Conservation (phyloP, 768 basidiomycete species). For the Cystoderma amianthinum region DNA sequence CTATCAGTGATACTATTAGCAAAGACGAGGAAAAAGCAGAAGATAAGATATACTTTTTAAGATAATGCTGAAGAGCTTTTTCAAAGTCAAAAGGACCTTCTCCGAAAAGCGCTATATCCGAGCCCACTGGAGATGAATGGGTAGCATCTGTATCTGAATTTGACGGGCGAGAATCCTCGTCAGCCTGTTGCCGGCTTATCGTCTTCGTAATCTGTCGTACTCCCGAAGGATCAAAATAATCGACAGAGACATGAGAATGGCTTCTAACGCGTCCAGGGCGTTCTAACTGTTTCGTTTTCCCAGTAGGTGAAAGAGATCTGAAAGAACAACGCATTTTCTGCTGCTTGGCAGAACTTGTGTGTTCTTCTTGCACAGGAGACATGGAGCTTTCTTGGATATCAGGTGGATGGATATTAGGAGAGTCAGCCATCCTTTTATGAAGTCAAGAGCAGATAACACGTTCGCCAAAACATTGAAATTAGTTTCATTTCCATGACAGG, state of each 20-base stretch:
- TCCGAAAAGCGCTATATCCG: slow-evolving; percentile 14
- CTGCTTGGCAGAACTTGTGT: too few species aligned
- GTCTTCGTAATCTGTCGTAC: slow-evolving; percentile 30
- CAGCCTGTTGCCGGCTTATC: slow-evolving; percentile 19
- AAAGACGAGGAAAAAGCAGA: not conserved
- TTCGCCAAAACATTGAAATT: too few species aligned
- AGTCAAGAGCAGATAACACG: too few species aligned
- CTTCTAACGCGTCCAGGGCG: not conserved
- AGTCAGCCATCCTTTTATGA: too few species aligned
- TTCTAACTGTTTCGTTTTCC: too few species aligned
- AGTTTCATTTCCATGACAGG: too few species aligned
- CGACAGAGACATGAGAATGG: slow-evolving; percentile 29
- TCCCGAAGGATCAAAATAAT: slow-evolving; percentile 50
- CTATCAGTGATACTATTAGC: slow-evolving; percentile 18
- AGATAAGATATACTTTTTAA: slow-evolving; percentile 22
- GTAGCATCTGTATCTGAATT: slow-evolving; percentile 4
- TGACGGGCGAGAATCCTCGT: not conserved
- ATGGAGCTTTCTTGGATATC: too few species aligned
- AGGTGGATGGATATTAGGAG: too few species aligned
- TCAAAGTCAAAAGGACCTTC: slow-evolving; percentile 29
- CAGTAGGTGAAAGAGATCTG: too few species aligned
- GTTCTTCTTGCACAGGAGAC: too few species aligned
- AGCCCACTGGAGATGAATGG: slow-evolving; percentile 14
- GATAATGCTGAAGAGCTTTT: slow-evolving; percentile 19
- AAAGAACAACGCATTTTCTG: too few species aligned